A percentile compares a stretch with the other conserved stretches of the same genome.
phyloP scores from a whole-genome alignment of 176 grass and related monocot genomes.

The Eleusine coracana region DNA sequence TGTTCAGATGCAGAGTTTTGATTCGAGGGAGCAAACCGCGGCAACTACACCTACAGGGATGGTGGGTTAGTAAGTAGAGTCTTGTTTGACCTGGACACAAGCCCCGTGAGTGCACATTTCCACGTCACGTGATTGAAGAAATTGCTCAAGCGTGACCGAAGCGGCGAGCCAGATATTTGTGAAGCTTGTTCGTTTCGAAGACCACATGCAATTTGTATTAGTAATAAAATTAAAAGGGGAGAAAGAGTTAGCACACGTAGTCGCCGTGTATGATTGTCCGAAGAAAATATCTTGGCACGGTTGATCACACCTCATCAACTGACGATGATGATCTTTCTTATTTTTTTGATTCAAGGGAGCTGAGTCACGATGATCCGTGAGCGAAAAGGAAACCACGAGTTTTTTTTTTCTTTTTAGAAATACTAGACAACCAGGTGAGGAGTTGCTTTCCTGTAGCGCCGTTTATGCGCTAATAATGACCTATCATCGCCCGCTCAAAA shows the following conservation, averaged over 20 bases:
- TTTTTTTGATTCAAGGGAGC: no score
- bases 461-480: no score
- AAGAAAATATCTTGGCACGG: not conserved
- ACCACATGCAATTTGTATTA: not conserved
- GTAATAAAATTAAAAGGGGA: no score
- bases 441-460: no score
- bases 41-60: no score
- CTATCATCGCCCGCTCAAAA: no score
- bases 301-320: not conserved
- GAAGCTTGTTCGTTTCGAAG: not conserved
- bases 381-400: no score
- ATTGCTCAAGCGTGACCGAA: slow-evolving; percentile 8
- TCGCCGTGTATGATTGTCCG: not conserved
- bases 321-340: not conserved
- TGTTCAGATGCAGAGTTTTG: not conserved
- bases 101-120: not conserved
- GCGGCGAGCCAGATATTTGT: slow-evolving; percentile 13
- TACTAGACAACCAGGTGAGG: no score
- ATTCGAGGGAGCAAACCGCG: no score
- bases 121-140: slow-evolving; percentile 24
- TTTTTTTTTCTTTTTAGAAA: no score
- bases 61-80: no score
- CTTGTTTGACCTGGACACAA: not conserved
- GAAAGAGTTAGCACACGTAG: not conserved
- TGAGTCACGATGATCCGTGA: no score